A percentile compares a stretch with the other conserved stretches of the same genome.
Conservation (phyloP, 805 yeast genomes). For the Groenewaldozyma salmanticensis region DNA sequence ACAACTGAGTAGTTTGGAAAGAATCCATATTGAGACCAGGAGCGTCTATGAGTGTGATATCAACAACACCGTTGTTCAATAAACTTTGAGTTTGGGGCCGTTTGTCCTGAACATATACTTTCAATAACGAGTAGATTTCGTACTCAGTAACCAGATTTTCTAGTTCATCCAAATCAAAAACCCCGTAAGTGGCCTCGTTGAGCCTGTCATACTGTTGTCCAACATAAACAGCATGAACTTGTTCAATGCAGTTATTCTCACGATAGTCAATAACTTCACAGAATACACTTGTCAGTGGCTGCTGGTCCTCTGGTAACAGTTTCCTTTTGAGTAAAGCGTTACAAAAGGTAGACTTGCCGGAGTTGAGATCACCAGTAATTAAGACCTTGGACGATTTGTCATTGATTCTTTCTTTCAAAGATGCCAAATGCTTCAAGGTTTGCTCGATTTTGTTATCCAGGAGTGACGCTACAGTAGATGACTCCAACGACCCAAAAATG, state of each 20-base stretch:
- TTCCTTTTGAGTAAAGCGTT: constrained; percentile 74
- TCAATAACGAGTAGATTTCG: constrained; percentile 61
- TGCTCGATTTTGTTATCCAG: constrained; percentile 58
- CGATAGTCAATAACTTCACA: constrained; percentile 86
- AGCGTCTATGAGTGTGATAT: constrained; percentile 88
- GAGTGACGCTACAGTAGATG: constrained; percentile 56
- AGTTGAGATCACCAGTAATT: constrained; percentile 92
- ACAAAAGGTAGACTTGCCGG: constrained; percentile 95
- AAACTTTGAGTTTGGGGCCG: constrained; percentile 61
- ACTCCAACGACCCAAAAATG: constrained; percentile 50
- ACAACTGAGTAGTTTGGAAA: constrained; percentile 87
- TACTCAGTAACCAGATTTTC: constrained; percentile 63
- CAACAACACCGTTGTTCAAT: constrained; percentile 81
- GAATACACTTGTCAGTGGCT: constrained; percentile 94
- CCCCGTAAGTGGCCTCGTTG: constrained; percentile 59
- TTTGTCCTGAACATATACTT: constrained; percentile 71
- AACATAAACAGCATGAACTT: constrained; percentile 79
- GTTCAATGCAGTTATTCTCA: constrained; percentile 67
- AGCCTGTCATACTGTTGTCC: constrained; percentile 36
- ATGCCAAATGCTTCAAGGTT: constrained; percentile 55
- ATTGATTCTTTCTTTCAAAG: constrained; percentile 73
- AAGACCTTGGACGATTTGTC: constrained; percentile 90
- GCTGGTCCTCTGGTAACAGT: constrained; percentile 89
- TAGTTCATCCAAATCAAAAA: constrained; percentile 44
- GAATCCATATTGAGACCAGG: constrained; percentile 95